Base-by-base conservation (phyloP, 352 stramenopile genomes). In the Aphanomyces euteiches region DNA sequence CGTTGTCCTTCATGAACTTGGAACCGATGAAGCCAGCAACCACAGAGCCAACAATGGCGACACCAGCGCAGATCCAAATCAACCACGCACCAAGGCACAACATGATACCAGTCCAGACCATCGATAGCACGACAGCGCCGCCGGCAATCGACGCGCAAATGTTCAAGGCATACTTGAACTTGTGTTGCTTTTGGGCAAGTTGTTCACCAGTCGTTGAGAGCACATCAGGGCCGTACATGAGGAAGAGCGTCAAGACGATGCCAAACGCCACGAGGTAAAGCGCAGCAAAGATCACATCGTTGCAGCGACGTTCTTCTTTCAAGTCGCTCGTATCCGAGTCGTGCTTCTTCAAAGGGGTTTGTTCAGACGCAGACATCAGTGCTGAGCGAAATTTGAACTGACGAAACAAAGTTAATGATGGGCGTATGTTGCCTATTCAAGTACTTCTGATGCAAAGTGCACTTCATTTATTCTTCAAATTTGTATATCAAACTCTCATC, bases 121-220 rank as follows among this genome's bases (percentile, higher is more conserved):
- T 41, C 3, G 79, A 84, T 17, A 71, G 69, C 3, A 80, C 19
- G 6, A 83, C 71, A 4, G 77, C 65, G 47, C 79, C 77, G 40
- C 69, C 79, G 19, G 75, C 75, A 72, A 85, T 81, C 38, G 57
- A 70, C 12, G 76, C 79, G 69, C 74, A 79, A 73, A 85, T 83
- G 57, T 75, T 75, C 56, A 79, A 47, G 48, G 79, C 79, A 64
- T 84, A 85, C 74, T 84, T 83, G 77, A 82, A 85, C 72, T 85
- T 85, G 74, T 77, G 73, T 10, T 72, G 76, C 65, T 87, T 77
- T 40, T 61, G 54, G 28, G 19, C 7, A 28, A 61, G 43, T 13
- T 39, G 7, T 28, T 61, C 54, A 10, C 54, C 54, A 1, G 54
- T 37, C 10, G 39, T 45, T 5, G 54, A 45, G 6, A 61, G n/a